Evolutionary conservation across 2,329 filamentous ascomycete genomes (phyloP), one percentile per base, ranked within the genome.

Genomic region (Diatrype stigma): DNA sequence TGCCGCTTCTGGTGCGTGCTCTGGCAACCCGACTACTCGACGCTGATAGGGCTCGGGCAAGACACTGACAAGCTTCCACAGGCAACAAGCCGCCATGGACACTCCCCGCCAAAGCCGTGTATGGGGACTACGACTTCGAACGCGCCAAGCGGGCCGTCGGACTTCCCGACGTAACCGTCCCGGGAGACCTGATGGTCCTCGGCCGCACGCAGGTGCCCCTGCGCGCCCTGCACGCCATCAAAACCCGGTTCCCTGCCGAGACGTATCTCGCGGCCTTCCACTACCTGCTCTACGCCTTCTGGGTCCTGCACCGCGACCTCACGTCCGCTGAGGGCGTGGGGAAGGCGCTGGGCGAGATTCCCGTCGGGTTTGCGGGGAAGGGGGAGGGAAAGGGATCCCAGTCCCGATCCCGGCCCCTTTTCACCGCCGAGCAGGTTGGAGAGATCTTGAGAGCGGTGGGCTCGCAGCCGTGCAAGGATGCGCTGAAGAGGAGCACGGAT

Each of bases 31-130:
- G n/a, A n/a, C n/a, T n/a, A n/a, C n/a, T n/a, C n/a, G n/a, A n/a
- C n/a, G n/a, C n/a, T n/a, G n/a, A n/a, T n/a, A n/a, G n/a, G n/a
- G n/a, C n/a, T 30, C 26, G 26, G 26, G 26, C 6, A 30, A 30
- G 10, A 30, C 26, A 21, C 50, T 40, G n/a, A 55, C 26, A 42
- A 3, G 44, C 22, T 17, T 46, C 46, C 21, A 26, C 57, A 82
- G 86, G 86, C 46, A 93, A 94, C 67, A 82, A 82, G 57, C 88
- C 89, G 0, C 89, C 89, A 1, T 91, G 87, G 86, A 75, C 75
- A 0, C 73, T 89, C 28, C 80, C 84, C 2, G 83, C 81, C 42
- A 92, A 92, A 72, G 84, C 79, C 21, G 66, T 62, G 1, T 85
- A 90, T 62, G 73, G 78, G 46, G 28, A 45, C 11, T 61, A 63